Evolutionary conservation across 176 grass and related monocot genomes (phyloP), one percentile per base, ranked within the genome.

Genomic region (Ampelocalamus luodianensis): DNA sequence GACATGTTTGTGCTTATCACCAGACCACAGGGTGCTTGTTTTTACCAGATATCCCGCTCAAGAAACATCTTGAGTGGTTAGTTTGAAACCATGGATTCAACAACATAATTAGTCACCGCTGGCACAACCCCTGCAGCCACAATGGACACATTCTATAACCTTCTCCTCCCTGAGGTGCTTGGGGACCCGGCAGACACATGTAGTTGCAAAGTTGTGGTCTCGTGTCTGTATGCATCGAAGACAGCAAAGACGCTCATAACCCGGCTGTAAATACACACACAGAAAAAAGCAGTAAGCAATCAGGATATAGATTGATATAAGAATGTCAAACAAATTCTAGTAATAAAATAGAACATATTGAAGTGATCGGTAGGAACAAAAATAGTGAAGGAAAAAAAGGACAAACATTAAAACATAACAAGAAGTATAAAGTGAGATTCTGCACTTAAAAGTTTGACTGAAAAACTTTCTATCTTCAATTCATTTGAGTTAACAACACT

Each of bases 71-170:
- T 50, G 23, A 13, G 5, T 70, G 42, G 16, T 55, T 82, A 10
- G 62, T 46, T 70, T 62, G 64, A 45, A 51, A 18, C 45, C 53
- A 37, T 26, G 27, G 38, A 56, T 45, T 15, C 59, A 82, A 22
- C 77, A 74, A 17, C 66, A 80, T 45, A 32, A 70, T 90, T 79
- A 97, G 68, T 95, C 93, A 12, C 93, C 91, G 53, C 95, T 95
- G 42, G 91, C 93, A 87, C 93, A 98, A 1, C 89, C 91, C 58
- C 74, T 78, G 76, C 87, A 95, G 16, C 91, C 89, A 5, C 95
- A 93, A 44, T 93, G 91, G 36, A 93, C 89, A 26, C 91, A 95
- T 86, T 95, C 93, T 68, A 97, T 92, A 51, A 97, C 92, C 50
- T 84, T 95, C 62, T 95, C 93, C 77, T 95, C 88, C 75, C 90